These are phyloP conservation scores for Penicillium maclennaniae DNA, from an alignment of 495 filamentous ascomycete species.

Conservation along the genomic window DNA sequence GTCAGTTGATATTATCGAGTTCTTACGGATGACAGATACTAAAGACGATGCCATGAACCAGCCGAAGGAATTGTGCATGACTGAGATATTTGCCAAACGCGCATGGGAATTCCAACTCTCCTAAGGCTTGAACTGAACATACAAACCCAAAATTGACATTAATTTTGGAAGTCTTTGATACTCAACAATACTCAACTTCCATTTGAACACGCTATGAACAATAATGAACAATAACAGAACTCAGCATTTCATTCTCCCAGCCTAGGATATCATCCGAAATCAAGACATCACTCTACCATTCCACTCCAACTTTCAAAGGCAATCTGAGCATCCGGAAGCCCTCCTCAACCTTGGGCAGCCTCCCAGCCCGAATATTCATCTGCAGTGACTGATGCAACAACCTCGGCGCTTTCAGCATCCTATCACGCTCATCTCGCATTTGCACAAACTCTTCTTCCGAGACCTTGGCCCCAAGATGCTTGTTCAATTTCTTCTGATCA, in stretches of 20 bases:
- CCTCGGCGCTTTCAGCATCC: constrained; percentile 43
- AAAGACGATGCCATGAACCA: no score
- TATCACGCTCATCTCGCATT: constrained; percentile 46
- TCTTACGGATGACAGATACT: no score
- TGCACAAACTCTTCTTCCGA: constrained; percentile 46
- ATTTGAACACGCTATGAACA: not conserved
- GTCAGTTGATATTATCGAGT: not conserved
- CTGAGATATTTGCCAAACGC: no score
- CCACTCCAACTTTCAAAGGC: constrained; percentile 35
- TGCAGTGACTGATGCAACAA: constrained; percentile 56
- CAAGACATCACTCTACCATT: constrained; percentile 13
- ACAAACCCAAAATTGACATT: no score
- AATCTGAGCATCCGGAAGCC: constrained; percentile 40
- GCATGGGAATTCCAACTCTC: no score
- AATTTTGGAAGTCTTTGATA: no score
- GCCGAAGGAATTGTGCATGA: no score
- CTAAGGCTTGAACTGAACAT: no score
- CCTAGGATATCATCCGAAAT: not conserved
- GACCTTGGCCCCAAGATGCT: constrained; percentile 45
- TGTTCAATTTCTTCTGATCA: constrained; percentile 49
- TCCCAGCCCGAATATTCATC: constrained; percentile 54
- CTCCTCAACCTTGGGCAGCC: constrained; percentile 35
- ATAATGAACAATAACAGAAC: not conserved
- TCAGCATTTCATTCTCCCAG: not conserved
- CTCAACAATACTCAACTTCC: no score